phyloP scores from a whole-genome alignment of 2,329 filamentous ascomycete species.

The Cryphonectria parasitica region DNA sequence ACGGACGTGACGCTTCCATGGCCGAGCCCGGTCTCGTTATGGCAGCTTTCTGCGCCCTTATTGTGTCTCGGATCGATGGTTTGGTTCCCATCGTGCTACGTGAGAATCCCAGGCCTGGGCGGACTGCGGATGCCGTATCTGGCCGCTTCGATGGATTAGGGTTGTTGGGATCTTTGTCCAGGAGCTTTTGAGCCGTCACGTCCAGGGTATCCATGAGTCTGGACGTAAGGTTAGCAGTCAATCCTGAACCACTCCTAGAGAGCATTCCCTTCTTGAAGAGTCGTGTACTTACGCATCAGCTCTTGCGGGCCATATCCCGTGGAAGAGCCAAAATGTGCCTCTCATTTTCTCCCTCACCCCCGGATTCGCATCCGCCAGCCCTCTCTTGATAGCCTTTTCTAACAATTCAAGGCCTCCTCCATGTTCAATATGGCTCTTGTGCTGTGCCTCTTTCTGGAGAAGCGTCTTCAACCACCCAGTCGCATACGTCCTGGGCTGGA shows the following conservation, averaged over 20 bases:
- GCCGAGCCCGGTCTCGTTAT: conserved; percentile 42
- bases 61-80: conserved; percentile 77
- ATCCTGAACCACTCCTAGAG: not conserved
- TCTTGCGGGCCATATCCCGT: conserved; percentile 73
- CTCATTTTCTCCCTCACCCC: conserved; percentile 87
- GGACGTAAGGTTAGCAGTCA: conserved; percentile 30
- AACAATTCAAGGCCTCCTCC: conserved; percentile 80
- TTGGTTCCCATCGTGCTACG: conserved; percentile 65
- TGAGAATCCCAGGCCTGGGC: conserved; percentile 64
- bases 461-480: conserved; percentile 84
- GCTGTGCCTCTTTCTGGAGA: conserved; percentile 73
- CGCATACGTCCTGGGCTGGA: conserved; percentile 79
- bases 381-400: conserved; percentile 87
- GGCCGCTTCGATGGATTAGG: conserved; percentile 67
- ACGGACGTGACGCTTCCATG: conserved; percentile 53
- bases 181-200: conserved; percentile 72
- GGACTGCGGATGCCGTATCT: conserved; percentile 49
- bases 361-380: conserved; percentile 86
- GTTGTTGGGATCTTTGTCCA: conserved; percentile 85
- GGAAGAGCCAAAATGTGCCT: conserved; percentile 84
- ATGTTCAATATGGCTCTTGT: conserved; percentile 84
- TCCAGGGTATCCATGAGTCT: conserved; percentile 83
- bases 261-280: not conserved
- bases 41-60: conserved; percentile 75
- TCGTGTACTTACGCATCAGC: conserved; percentile 67